Evolutionary conservation across 2,329 filamentous ascomycete genomes (phyloP).

Genomic region (Penicillium fuscoglaucum): DNA sequence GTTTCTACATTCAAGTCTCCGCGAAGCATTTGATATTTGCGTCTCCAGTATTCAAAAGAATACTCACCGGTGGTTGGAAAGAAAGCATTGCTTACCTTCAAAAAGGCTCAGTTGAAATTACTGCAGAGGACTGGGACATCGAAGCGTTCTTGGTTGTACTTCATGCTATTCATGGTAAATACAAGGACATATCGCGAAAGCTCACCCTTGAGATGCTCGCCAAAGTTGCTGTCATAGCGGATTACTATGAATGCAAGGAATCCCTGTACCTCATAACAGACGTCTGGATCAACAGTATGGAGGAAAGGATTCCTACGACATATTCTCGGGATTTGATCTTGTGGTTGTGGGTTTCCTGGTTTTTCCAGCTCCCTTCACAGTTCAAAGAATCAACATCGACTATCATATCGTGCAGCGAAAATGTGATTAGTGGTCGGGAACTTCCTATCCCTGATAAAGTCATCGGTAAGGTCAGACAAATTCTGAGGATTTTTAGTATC

Average conservation of each 20-base stretch:
- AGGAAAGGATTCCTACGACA: neutral
- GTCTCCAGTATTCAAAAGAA: neutral
- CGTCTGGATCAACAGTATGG: neutral
- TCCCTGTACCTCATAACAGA: neutral
- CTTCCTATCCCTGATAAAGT: conserved; percentile 22
- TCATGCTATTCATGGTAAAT: neutral
- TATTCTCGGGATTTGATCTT: neutral
- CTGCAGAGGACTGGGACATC: neutral
- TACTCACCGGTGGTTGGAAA: neutral
- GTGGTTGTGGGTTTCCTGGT: conserved; percentile 15
- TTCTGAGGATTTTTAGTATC: neutral
- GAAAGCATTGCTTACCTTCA: neutral
- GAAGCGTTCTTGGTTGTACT: neutral
- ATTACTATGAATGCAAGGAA: neutral
- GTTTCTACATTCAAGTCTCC: neutral
- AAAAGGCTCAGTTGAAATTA: neutral
- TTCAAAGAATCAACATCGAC: conserved; percentile 20
- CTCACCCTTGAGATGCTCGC: neutral
- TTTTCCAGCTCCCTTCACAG: conserved; percentile 17
- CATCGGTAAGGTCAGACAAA: conserved; percentile 15
- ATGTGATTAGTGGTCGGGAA: conserved; percentile 12
- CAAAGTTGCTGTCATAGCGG: neutral
- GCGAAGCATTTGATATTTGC: neutral
- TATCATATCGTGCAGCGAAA: conserved; percentile 17
- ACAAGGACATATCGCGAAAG: neutral